A percentile compares a stretch with the other conserved stretches of the same genome.
These are phyloP conservation scores for Macadamia tetraphylla DNA, from an alignment of 164 flowering plant species.

Conservation along the genomic window DNA sequence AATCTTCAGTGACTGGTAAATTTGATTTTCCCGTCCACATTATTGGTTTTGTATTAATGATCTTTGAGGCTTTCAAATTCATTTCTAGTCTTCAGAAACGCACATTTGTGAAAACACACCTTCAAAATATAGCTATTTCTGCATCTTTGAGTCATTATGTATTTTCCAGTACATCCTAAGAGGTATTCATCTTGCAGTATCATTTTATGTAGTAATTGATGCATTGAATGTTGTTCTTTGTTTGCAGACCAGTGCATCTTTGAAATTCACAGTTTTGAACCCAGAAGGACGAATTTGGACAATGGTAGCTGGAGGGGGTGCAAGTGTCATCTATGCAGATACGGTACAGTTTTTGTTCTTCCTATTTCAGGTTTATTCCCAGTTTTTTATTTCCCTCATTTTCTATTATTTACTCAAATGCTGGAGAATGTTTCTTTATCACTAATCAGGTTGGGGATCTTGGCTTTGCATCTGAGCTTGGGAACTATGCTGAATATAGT, in stretches of 20 bases:
- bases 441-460: constrained; percentile 85
- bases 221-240: not conserved
- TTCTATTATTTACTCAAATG: not conserved
- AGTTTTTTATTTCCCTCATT: not conserved
- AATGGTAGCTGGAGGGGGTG: constrained; percentile 98
- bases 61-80: not conserved
- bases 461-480: constrained; percentile 87
- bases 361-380: not conserved
- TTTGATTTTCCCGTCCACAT: too few relatives aligned
- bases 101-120: not conserved
- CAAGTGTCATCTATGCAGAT: constrained; percentile 95
- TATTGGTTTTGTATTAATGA: not conserved
- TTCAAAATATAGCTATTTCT: not conserved
- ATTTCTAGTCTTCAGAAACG: not conserved
- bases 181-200: not conserved
- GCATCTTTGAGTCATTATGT: not conserved
- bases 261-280: constrained; percentile 88
- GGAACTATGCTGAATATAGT: constrained; percentile 97
- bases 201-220: not conserved
- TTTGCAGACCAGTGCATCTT: constrained; percentile 86
- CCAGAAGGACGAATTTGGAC: constrained; percentile 95
- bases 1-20: too few relatives aligned
- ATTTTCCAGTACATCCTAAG: not conserved
- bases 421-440: constrained; percentile 1
- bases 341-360: constrained; percentile 41